Evolutionary conservation across 2,329 filamentous ascomycete species (phyloP).

Genomic region (Aureobasidium sp.): DNA sequence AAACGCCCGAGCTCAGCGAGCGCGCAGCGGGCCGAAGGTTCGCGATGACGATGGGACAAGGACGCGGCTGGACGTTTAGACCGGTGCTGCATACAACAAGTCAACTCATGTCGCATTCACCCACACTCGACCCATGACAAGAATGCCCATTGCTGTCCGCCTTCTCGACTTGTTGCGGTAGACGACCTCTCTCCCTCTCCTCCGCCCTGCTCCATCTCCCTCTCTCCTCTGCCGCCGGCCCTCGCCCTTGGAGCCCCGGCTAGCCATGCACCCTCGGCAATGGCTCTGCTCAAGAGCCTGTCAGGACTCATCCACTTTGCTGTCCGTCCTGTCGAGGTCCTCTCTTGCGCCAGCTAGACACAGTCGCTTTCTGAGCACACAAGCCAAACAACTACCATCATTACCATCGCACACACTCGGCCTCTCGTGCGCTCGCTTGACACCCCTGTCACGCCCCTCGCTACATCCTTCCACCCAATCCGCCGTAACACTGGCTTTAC

Average conservation of each 20-base stretch:
- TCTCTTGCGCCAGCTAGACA: neutral
- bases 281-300: slow-evolving; percentile 8
- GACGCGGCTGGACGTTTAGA: neutral
- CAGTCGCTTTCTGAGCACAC: neutral
- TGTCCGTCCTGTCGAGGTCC: neutral
- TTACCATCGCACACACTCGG: neutral
- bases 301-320: neutral
- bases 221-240: neutral
- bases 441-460: neutral
- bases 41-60: slow-evolving; percentile 1
- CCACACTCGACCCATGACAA: neutral
- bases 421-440: neutral
- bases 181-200: neutral
- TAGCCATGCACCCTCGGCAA: slow-evolving; percentile 7
- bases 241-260: neutral
- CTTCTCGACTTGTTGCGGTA: neutral
- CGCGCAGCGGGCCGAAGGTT: neutral
- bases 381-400: neutral
- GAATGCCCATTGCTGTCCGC: neutral
- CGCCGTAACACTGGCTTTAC: neutral
- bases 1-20: neutral
- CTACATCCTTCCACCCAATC: neutral
- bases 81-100: neutral
- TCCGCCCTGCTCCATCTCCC: neutral
- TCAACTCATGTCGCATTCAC: neutral